These are phyloP conservation scores for Trichoderma asperelloides DNA, from an alignment of 495 filamentous ascomycete species.

Conservation along the genomic window DNA sequence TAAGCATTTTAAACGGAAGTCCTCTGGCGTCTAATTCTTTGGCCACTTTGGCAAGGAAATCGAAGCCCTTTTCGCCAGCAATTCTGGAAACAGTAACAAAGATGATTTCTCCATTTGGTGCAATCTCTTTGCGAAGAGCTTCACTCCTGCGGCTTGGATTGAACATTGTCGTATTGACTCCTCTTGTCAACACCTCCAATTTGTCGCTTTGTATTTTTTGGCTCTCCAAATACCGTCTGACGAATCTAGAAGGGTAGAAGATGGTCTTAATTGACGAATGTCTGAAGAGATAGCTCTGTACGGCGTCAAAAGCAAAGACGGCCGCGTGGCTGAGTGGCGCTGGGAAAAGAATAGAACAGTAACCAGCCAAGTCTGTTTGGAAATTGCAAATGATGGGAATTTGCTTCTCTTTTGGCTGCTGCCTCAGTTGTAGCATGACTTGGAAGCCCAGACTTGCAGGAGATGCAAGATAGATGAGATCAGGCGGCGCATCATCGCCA, in stretches of 20 bases:
- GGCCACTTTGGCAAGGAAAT: slow-evolving; percentile 47
- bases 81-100: slow-evolving; percentile 50
- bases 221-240: slow-evolving; percentile 44
- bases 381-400: slow-evolving; percentile 52
- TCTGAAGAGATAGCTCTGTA: slow-evolving; percentile 52
- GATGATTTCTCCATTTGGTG: slow-evolving; percentile 50
- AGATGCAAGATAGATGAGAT: slow-evolving; percentile 54
- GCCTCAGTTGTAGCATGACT: slow-evolving; percentile 47
- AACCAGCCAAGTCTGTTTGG: slow-evolving; percentile 56
- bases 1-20: slow-evolving; percentile 47
- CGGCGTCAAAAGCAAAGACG: slow-evolving; percentile 42
- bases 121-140: slow-evolving; percentile 36
- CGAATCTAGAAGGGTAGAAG: slow-evolving; percentile 52
- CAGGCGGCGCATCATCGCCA: slow-evolving; percentile 34
- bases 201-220: slow-evolving; percentile 39
- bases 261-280: slow-evolving; percentile 47
- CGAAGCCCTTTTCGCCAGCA: slow-evolving; percentile 57
- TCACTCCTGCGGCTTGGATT: slow-evolving; percentile 39
- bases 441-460: slow-evolving; percentile 58
- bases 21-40: slow-evolving; percentile 39
- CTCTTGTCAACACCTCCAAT: slow-evolving; percentile 45
- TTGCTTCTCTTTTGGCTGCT: slow-evolving; percentile 38
- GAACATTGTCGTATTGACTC: slow-evolving; percentile 52
- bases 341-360: slow-evolving; percentile 53
- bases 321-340: slow-evolving; percentile 45